These are phyloP conservation scores for Pleurotus pulmonarius DNA, from an alignment of 768 basidiomycete species.

Conservation along the genomic window DNA sequence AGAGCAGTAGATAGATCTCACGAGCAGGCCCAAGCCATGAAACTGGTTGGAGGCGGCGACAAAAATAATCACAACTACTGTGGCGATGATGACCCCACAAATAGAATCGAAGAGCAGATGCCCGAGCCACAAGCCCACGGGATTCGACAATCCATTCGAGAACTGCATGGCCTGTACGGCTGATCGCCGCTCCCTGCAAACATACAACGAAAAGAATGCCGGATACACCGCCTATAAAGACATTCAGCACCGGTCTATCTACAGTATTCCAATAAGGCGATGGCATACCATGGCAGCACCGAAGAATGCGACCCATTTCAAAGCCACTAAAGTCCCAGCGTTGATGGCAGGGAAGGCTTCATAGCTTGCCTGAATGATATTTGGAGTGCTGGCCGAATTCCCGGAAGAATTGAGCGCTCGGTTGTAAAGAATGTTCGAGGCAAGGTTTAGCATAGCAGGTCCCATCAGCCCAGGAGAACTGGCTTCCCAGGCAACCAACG, in stretches of 20 bases:
- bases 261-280: neutral
- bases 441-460: constrained; percentile 62
- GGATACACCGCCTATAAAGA: constrained; percentile 61
- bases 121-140: constrained; percentile 73
- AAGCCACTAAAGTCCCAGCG: constrained; percentile 51
- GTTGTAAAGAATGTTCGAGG: constrained; percentile 64
- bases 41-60: constrained; percentile 57
- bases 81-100: constrained; percentile 54
- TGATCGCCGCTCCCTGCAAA: constrained; percentile 65
- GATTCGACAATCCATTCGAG: constrained; percentile 69
- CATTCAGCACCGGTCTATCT: neutral
- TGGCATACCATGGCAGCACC: constrained; percentile 62
- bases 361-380: constrained; percentile 58
- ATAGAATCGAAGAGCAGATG: constrained; percentile 74
- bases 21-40: constrained; percentile 63
- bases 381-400: constrained; percentile 28
- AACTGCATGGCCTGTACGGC: constrained; percentile 82
- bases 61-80: constrained; percentile 62
- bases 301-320: constrained; percentile 78
- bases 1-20: constrained; percentile 19
- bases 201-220: constrained; percentile 80
- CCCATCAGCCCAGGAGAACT: constrained; percentile 55
- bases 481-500: constrained; percentile 73
- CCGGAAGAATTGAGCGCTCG: constrained; percentile 53
- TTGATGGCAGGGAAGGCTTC: constrained; percentile 54